phyloP scores from a whole-genome alignment of 805 yeast genomes.

The Millerozyma acaciae region DNA sequence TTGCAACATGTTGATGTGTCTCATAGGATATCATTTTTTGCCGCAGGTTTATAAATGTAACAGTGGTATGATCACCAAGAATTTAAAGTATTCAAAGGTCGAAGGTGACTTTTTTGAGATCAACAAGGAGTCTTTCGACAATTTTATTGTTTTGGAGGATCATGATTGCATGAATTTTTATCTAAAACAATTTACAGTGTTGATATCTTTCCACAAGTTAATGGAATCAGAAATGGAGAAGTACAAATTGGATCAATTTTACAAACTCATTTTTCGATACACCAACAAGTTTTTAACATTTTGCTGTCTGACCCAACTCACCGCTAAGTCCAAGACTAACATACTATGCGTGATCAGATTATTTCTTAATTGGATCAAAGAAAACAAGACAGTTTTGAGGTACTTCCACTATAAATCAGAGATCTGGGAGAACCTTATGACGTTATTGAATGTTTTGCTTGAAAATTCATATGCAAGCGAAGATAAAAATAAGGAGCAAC shows the following conservation, averaged over 20 bases:
- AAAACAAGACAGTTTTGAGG: conserved; percentile 31
- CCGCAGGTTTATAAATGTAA: conserved; percentile 28
- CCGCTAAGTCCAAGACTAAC: conserved; percentile 4
- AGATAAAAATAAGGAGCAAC: conserved; percentile 2
- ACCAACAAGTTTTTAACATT: conserved; percentile 16
- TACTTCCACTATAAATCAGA: conserved; percentile 9
- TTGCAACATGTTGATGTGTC: conserved; percentile 24
- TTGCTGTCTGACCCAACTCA: conserved; percentile 3
- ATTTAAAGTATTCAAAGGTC: conserved; percentile 19
- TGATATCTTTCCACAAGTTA: conserved; percentile 20
- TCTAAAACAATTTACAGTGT: conserved; percentile 20
- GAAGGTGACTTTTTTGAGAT: conserved; percentile 21
- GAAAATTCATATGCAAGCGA: conserved; percentile 1
- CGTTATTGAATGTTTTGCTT: conserved; percentile 14
- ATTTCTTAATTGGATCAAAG: conserved; percentile 54
- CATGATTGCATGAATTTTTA: conserved; percentile 15
- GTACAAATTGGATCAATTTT: conserved; percentile 8
- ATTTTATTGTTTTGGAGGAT: too few species aligned
- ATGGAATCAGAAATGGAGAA: conserved; percentile 7
- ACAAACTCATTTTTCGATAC: conserved; percentile 16
- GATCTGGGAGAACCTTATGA: conserved; percentile 10
- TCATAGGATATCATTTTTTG: conserved; percentile 40
- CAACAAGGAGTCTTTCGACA: conserved; percentile 10
- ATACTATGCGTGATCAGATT: conserved; percentile 37
- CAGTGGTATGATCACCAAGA: conserved; percentile 19